Evolutionary conservation across 305 asterid genomes (phyloP).

Genomic region (Fraxinus latifolia): DNA sequence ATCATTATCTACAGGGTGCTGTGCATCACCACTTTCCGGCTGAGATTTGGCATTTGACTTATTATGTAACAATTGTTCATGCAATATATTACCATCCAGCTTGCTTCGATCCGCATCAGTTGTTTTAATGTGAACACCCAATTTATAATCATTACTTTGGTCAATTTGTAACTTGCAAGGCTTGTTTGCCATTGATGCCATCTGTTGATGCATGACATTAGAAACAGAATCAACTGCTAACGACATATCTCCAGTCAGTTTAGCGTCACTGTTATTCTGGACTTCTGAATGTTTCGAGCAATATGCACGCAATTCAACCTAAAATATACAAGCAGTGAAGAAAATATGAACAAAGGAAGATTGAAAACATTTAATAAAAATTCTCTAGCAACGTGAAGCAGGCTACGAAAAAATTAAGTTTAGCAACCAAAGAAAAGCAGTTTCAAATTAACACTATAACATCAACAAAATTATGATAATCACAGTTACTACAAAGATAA

Average conservation of each 20-base stretch:
- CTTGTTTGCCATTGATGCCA: constrained; percentile 16
- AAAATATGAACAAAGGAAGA: constrained; percentile 16
- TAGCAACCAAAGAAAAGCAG: background rate
- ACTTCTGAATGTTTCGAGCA: constrained; percentile 87
- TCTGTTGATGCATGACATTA: constrained; percentile 25
- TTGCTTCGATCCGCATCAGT: constrained; percentile 37
- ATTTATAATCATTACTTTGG: constrained; percentile 38
- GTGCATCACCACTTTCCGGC: constrained; percentile 40
- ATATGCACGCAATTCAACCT: constrained; percentile 95
- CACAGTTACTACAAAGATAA: background rate
- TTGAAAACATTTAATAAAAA: background rate
- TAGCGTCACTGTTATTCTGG: constrained; percentile 40
- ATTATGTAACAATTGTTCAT: constrained; percentile 37
- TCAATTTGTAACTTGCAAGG: constrained; percentile 31
- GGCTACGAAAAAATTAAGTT: background rate
- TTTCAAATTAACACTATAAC: background rate
- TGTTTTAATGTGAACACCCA: constrained; percentile 29
- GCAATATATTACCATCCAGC: constrained; percentile 39
- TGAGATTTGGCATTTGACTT: constrained; percentile 35
- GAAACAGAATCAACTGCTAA: constrained; percentile 47
- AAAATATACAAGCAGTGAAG: constrained; percentile 22
- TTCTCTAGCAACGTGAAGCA: background rate
- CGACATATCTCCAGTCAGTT: constrained; percentile 39
- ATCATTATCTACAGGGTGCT: constrained; percentile 32
- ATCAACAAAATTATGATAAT: background rate